Base-by-base conservation (phyloP, 129 eudicot genomes). In the Logfia minima region DNA sequence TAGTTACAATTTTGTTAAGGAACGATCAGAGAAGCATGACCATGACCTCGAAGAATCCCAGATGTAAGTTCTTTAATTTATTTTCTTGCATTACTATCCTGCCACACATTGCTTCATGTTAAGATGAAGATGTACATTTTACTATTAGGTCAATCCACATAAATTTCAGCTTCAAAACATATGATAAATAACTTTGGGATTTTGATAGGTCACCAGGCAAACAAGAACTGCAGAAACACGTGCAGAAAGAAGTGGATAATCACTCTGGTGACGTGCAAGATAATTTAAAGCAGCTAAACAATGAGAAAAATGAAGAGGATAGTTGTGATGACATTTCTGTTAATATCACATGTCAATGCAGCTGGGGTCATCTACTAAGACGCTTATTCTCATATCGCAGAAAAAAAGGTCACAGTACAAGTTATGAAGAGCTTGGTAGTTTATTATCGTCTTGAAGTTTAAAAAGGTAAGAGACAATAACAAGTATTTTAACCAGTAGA, bases 301-400 rank as follows among this genome's bases (percentile, higher is more conserved):
- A 62, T 53, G 84, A 80, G 32, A 70, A 85, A 58, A 70, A 45
- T 43, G 79, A 75, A 22, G 55, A 77, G 24, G 84, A 65, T 29
- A 58, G 70, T 19, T 59, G 52, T 28, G 65, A 70, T 14, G 80
- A 78, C 23, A 77, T 66, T 31, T 71, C 53, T 35, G 56, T 32
- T 10, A 68, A 43, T 58, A 35, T 77, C 22, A 79, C 84, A 16
- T 75, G 85, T 73, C 84, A 85, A 58, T 75, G 72, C 74, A 79
- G 76, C 67, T 75, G 85, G 82, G 85, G 74, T 70, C 79, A 72
- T 69, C 58, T 86, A 32, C 62, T 87, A 8, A 83, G 85, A 79
- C 82, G 87, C 48, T 81, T 89, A 86, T 86, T 91, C 80, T 81
- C 89, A 58, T 84, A 83, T 68, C 84, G 75, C 61, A 87, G 79